Evolutionary conservation across 257 asterid genomes (phyloP).

Genomic region (Solanum pinnatisectum): DNA sequence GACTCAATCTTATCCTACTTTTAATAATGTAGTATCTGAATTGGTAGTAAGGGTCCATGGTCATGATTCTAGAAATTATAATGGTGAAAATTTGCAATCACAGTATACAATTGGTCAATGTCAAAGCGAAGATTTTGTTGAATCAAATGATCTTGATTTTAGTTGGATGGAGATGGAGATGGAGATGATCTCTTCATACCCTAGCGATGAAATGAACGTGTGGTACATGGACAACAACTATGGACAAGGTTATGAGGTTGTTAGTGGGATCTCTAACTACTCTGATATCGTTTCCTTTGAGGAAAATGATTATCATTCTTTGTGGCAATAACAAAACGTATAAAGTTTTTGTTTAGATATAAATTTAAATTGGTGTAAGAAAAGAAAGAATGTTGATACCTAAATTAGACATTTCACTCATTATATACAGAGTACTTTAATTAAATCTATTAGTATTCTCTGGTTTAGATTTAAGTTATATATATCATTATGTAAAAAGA

Average conservation of each 20-base stretch:
- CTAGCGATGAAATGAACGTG: background rate
- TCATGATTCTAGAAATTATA: background rate
- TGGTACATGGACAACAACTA: background rate
- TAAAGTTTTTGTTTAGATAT: background rate
- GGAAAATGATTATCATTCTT: background rate
- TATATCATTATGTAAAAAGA: no score
- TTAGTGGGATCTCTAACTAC: background rate
- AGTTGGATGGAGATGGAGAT: background rate
- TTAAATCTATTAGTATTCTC: background rate
- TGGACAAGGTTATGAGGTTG: background rate
- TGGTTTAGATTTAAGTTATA: no score
- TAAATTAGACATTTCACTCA: background rate
- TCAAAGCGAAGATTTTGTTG: background rate
- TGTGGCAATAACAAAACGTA: background rate
- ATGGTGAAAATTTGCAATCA: background rate
- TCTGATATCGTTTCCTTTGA: background rate
- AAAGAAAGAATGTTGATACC: background rate
- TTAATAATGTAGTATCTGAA: background rate
- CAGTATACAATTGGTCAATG: background rate
- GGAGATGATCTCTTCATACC: background rate
- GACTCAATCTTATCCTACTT: background rate
- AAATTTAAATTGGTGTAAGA: background rate
- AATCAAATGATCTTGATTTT: background rate
- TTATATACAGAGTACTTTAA: background rate
- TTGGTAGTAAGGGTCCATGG: background rate